Evolutionary conservation across 495 filamentous ascomycete genomes (phyloP).

Genomic region (Tuber indicum): DNA sequence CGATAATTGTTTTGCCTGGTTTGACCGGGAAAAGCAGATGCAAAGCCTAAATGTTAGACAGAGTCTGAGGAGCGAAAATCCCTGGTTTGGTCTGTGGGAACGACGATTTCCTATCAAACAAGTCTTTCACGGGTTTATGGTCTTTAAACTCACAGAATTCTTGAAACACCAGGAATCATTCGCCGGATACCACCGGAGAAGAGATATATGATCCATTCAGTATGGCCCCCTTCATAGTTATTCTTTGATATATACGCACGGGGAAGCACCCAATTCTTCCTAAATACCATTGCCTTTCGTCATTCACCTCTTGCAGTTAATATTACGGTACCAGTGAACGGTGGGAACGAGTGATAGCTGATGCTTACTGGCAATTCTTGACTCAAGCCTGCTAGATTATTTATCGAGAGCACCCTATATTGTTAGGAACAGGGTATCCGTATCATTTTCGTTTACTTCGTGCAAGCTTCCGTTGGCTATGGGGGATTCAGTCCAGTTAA

Average conservation of each 20-base stretch:
- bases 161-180: no score
- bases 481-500: neutral
- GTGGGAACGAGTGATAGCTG: neutral
- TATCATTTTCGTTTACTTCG: neutral
- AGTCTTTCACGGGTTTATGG: no score
- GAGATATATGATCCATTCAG: neutral
- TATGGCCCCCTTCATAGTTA: neutral
- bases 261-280: neutral
- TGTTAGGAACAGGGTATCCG: neutral
- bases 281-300: neutral
- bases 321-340: accelerated
- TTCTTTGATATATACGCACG: neutral
- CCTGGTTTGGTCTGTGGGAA: no score
- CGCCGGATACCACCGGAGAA: no score
- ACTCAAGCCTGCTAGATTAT: neutral
- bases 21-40: no score
- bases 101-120: no score
- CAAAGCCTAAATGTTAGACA: no score
- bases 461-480: neutral
- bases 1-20: no score
- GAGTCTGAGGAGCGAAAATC: no score
- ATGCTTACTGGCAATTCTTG: neutral
- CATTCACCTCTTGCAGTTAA: no score
- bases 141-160: no score
- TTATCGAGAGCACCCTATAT: neutral